phyloP scores from a whole-genome alignment of 164 flowering plant genomes.

The Chloranthus sessilifolius region DNA sequence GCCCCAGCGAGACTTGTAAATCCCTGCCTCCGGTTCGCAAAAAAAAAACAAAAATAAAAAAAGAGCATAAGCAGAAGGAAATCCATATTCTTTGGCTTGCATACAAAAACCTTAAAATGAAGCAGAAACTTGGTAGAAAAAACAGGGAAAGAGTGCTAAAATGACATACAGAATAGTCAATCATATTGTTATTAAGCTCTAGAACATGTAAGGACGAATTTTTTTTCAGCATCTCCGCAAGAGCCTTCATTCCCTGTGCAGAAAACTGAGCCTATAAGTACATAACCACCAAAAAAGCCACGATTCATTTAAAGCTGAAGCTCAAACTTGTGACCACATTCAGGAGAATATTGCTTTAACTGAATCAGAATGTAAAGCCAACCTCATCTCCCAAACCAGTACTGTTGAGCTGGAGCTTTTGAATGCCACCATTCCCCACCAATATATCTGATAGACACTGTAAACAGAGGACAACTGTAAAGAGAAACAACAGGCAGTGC shows the following conservation, averaged over 20 bases:
- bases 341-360: not conserved
- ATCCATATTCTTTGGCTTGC: too few relatives aligned
- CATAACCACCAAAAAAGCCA: conserved; percentile 1
- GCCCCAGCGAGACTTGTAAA: conserved; percentile 87
- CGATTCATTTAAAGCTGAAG: not conserved
- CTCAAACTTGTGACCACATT: not conserved
- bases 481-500: too few relatives aligned
- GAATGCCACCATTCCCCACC: conserved; percentile 55
- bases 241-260: conserved; percentile 86
- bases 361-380: conserved; percentile 14
- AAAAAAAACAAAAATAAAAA: conserved; percentile 3
- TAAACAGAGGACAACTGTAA: conserved; percentile 7
- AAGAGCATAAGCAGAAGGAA: not conserved
- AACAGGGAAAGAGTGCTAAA: conserved; percentile 4
- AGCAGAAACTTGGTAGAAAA: not conserved
- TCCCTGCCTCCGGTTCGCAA: conserved; percentile 68
- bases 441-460: conserved; percentile 72
- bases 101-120: not conserved
- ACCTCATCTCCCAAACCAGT: conserved; percentile 92
- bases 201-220: conserved; percentile 65
- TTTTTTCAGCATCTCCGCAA: conserved; percentile 85
- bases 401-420: conserved; percentile 87
- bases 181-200: conserved; percentile 89
- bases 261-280: conserved; percentile 5
- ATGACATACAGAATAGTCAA: conserved; percentile 86